Percentiles rank a stretch among this genome's conserved stretches.
phyloP scores from a whole-genome alignment of 306 rosid genomes.

The Inga oerstediana region DNA sequence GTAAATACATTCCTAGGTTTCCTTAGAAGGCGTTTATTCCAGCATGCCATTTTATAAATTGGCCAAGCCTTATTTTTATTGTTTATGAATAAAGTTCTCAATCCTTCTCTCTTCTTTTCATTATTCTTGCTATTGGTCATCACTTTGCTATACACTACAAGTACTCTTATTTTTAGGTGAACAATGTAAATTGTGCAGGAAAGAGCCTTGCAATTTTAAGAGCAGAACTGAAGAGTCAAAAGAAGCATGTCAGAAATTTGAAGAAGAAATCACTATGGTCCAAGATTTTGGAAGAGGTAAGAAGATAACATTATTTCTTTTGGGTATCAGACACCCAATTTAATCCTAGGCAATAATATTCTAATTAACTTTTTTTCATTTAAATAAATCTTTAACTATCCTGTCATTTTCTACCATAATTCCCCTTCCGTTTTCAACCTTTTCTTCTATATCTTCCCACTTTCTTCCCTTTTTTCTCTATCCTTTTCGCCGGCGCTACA shows the following conservation, averaged over 20 bases:
- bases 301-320: constrained; percentile 23
- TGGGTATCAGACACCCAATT: neutral
- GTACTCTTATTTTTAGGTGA: neutral
- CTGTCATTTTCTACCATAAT: no score
- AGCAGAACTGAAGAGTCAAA: constrained; percentile 68
- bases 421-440: no score
- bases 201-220: constrained; percentile 68
- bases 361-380: neutral
- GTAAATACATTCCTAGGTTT: constrained; percentile 36
- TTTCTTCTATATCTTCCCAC: no score
- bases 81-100: no score
- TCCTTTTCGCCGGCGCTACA: no score
- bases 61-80: neutral
- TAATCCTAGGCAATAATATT: neutral
- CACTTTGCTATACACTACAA: no score
- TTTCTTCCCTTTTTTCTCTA: no score
- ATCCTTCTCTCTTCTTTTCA: neutral
- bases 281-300: constrained; percentile 75
- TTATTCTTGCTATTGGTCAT: neutral
- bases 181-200: constrained; percentile 42
- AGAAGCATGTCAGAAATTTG: constrained; percentile 65
- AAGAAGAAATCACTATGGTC: constrained; percentile 80
- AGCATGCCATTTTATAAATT: neutral
- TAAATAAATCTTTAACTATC: no score
- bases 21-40: neutral